Base-by-base conservation (phyloP, 345 rosid genomes). In the Gossypioides kirkii region DNA sequence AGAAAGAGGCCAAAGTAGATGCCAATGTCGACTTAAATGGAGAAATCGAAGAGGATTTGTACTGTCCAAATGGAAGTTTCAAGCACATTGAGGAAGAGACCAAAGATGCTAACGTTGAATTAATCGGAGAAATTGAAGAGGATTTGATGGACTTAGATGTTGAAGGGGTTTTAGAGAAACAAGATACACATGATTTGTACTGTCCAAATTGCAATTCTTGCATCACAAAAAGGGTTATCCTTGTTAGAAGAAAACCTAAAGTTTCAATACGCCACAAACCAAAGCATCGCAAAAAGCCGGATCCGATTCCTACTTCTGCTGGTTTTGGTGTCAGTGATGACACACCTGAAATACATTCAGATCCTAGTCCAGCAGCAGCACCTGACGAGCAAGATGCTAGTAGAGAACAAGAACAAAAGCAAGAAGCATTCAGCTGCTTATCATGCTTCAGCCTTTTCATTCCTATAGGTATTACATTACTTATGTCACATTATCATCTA, bases 191-290 rank as follows among this genome's bases (percentile, higher is more conserved):
- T 74, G 91, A 94, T 73, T 72, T 94, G 70, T 81, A 42, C 76
- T 94, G 98, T 74, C 98, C 98, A 20, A 88, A 90, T 61, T 94
- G 98, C 61, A 47, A 80, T 7, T 87, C 92, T 66, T 80, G 93
- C 68, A 92, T 94, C 76, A 92, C 98, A 10, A 75, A 86, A 82
- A 83, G 69, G 77, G 90, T 94, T 66, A 64, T 90, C 75, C 97
- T 92, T 47, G 58, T 62, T 25, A 85, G 86, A 80, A 85, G 83
- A 77, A 84, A 80, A 74, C 78, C 62, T 18, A 88, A 77, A 80
- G 47, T 82, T 52, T 66, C 8, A 69, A 76, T 65, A 52, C 76
- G 22, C 43, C 64, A 2, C 23, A 84, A 76, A 76, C 43, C 45
- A 55, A 86, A 77, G 75, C 73, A 20, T 47, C 68, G 50, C 23